These are phyloP conservation scores for Coemansia sp. DNA, from an alignment of 192 early-diverging fungal genomes.

Conservation along the genomic window DNA sequence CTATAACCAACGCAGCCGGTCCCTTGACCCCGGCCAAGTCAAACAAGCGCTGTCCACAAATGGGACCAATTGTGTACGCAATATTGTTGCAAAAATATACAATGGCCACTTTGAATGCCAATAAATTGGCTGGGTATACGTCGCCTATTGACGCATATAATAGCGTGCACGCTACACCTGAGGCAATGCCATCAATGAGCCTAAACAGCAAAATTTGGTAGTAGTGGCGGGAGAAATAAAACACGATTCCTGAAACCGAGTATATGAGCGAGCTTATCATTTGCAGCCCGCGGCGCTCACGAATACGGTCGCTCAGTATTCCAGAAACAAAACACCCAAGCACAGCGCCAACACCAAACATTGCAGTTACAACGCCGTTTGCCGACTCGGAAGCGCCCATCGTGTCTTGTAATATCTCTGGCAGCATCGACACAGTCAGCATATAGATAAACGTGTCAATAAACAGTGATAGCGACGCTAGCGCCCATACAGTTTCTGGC, in stretches of 20 bases:
- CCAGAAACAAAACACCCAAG: constrained; percentile 15
- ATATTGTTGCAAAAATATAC: constrained; percentile 43
- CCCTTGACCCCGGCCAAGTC: constrained; percentile 19
- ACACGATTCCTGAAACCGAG: constrained; percentile 21
- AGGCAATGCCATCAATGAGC: constrained; percentile 37
- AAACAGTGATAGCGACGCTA: constrained; percentile 33
- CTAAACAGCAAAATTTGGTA: constrained; percentile 37
- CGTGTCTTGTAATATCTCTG: constrained; percentile 26
- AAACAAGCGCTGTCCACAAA: constrained; percentile 35
- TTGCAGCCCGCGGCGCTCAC: constrained; percentile 21
- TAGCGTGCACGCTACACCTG: constrained; percentile 29
- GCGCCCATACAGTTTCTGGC: constrained; percentile 32
- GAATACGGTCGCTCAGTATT: constrained; percentile 24
- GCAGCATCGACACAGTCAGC: constrained; percentile 32
- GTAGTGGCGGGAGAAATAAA: constrained; percentile 28
- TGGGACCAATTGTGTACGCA: constrained; percentile 38
- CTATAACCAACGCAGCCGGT: constrained; percentile 26
- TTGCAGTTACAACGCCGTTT: constrained; percentile 37
- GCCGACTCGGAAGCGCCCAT: constrained; percentile 37
- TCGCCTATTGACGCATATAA: constrained; percentile 42
- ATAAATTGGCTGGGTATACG: constrained; percentile 33
- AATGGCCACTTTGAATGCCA: constrained; percentile 43
- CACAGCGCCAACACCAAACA: constrained; percentile 36
- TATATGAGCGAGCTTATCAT: constrained; percentile 19
- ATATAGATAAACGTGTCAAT: constrained; percentile 43